Base-by-base conservation (phyloP, 2,329 filamentous ascomycete species). In the Diplodia sapinea region DNA sequence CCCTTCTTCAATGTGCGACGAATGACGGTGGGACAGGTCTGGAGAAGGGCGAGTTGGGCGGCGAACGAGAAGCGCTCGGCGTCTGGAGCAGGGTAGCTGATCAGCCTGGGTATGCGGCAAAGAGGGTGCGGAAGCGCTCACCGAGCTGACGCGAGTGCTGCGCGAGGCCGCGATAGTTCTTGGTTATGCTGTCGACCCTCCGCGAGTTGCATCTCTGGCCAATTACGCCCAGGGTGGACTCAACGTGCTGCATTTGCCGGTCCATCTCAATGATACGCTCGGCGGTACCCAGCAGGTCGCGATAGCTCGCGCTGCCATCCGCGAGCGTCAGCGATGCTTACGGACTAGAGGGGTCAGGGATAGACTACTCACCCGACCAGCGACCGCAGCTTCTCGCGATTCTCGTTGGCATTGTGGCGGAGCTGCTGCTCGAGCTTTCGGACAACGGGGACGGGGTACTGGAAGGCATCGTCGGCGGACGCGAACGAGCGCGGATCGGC, bases 201-300 rank as follows among this genome's bases (percentile, higher is more conserved):
- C 85, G 82, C 47, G 92, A 86, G 63, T 94, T 93, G 79, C 94
- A 97, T 67, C 87, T 87, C 51, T 87, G 86, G 55, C 92, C 92
- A 81, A 97, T 90, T 68, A 84, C 84, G 17, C 86, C 86, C 63
- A 98, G 84, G 47, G 89, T 86, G 5, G 84, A 82, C 78, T 97
- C 93, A 17, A 93, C 90, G 13, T 83, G 81, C 69, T 89, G 86
- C 81, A 95, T 94, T 75, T 94, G 89, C 49, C 80, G 80, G 72
- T 92, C 91, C 92, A 98, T 97, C 69, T 89, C 86, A 66, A 97
- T 91, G 72, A 98, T 98, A n/a, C 89, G 89, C 80, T 97, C 94
- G 66, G 94, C 94, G 0, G 94, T 97, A 64, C 92, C 92, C 31
- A 98, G 88, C 9, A 98, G 88, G 73, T 95, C 92, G 72, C 94